Conservation (phyloP, 305 asterid species). For the Fraxinus xanthoxyloides region DNA sequence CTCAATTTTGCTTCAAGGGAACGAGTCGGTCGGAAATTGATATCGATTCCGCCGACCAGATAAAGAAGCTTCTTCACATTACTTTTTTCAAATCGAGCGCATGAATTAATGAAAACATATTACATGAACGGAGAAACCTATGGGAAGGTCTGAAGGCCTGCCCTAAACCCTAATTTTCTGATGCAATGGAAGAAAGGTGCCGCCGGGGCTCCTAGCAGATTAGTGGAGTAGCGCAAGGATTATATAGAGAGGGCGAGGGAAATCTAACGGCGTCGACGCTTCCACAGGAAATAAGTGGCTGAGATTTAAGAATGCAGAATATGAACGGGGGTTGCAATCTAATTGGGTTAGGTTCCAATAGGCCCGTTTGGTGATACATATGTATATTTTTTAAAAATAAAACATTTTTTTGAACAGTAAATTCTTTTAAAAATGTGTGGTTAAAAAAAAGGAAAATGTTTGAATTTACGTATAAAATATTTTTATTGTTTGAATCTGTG, state of each 20-base stretch:
- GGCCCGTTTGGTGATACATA: no score
- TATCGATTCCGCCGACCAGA: constrained; percentile 5
- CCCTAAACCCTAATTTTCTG: background rate
- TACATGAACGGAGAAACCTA: background rate
- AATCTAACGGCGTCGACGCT: background rate
- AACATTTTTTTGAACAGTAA: no score
- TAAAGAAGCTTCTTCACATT: background rate
- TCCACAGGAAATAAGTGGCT: background rate
- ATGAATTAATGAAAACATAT: background rate
- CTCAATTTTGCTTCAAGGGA: constrained; percentile 13
- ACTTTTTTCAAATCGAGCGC: background rate
- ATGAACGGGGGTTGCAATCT: background rate
- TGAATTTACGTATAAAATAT: no score
- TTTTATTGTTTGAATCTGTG: no score
- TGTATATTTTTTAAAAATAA: no score
- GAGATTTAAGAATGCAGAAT: background rate
- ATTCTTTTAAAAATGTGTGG: no score
- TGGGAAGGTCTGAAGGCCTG: background rate
- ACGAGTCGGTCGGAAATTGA: constrained; percentile 12
- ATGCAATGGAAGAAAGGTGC: background rate
- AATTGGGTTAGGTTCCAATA: background rate
- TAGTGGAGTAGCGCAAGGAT: background rate
- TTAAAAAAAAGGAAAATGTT: no score
- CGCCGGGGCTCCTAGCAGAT: background rate
- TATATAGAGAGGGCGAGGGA: background rate